Conservation (phyloP, 495 filamentous ascomycete species). For the Podospora appendiculata region DNA sequence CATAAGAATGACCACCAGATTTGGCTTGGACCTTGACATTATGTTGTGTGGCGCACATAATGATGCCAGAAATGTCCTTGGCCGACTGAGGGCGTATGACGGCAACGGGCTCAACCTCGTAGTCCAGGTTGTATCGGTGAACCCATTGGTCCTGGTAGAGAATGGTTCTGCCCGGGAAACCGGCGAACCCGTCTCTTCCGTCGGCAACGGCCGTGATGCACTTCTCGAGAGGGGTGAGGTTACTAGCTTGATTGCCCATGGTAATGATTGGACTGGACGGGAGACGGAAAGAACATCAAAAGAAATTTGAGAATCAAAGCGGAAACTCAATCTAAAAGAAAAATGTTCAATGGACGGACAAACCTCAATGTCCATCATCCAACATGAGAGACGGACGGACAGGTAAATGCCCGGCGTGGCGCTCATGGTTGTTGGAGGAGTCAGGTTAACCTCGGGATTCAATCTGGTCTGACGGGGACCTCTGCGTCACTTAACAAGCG, state of each 20-base stretch:
- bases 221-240: constrained; percentile 22
- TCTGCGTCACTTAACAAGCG: too few species aligned
- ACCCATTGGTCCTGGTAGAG: constrained; percentile 36
- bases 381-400: too few species aligned
- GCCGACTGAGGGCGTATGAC: constrained; percentile 52
- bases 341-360: too few species aligned
- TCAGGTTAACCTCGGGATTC: too few species aligned
- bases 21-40: constrained; percentile 58
- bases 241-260: constrained; percentile 16
- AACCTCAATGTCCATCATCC: too few species aligned
- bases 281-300: too few species aligned
- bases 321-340: too few species aligned
- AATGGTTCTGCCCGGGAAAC: constrained; percentile 24
- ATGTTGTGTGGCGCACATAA: constrained; percentile 52
- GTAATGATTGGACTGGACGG: neutral
- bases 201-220: constrained; percentile 35
- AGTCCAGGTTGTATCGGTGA: constrained; percentile 57
- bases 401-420: too few species aligned
- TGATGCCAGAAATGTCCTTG: constrained; percentile 49
- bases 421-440: too few species aligned
- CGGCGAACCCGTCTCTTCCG: constrained; percentile 32
- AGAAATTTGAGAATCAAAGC: too few species aligned
- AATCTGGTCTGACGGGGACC: too few species aligned
- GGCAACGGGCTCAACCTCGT: constrained; percentile 51
- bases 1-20: constrained; percentile 69